Evolutionary conservation across 208 protist genomes (phyloP).

Genomic region (Entamoeba nuttalli): DNA sequence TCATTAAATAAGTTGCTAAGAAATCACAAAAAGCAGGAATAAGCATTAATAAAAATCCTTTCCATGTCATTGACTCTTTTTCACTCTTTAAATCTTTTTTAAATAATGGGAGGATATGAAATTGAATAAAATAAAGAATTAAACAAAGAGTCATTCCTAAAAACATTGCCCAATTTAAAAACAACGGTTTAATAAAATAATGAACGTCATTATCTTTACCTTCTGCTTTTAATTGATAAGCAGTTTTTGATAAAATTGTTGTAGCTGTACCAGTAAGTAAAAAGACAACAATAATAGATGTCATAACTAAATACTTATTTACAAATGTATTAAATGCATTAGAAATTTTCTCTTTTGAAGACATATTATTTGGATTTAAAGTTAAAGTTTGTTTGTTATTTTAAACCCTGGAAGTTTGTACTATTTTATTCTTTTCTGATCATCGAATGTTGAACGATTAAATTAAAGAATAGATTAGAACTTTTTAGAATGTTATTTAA

Average conservation of each 20-base stretch:
- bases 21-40: conserved; percentile 48
- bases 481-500: no score
- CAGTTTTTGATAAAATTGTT: not conserved
- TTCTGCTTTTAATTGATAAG: not conserved
- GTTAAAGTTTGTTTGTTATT: no score
- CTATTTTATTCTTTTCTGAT: no score
- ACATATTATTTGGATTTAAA: no score
- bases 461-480: no score
- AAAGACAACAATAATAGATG: not conserved
- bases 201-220: not conserved
- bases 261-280: not conserved
- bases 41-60: not conserved
- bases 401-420: no score
- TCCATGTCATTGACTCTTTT: not conserved
- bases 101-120: not conserved
- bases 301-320: not conserved
- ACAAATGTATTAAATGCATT: no score
- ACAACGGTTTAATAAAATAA: not conserved
- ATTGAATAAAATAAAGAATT: not conserved
- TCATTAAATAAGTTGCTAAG: conserved; percentile 57
- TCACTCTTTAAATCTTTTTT: not conserved
- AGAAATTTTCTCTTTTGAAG: no score
- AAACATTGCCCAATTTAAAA: conserved; percentile 22
- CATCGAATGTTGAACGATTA: no score
- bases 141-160: conserved; percentile 22